phyloP scores from a whole-genome alignment of 176 grass and related monocot species.

The Musa itinerans region DNA sequence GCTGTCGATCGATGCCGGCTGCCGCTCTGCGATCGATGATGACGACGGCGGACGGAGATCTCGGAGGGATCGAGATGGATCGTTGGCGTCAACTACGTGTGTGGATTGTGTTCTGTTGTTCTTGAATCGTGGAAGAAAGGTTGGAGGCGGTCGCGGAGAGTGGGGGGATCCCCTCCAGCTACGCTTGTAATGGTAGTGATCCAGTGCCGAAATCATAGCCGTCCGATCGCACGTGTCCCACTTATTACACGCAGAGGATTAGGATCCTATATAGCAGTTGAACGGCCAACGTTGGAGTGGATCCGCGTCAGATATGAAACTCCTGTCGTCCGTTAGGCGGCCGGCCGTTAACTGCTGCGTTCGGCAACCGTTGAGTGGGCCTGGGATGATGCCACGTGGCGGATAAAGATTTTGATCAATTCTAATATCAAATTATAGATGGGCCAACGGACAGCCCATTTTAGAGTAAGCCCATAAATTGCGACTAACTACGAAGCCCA shows the following conservation, averaged over 20 bases:
- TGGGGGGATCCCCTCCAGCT: neutral
- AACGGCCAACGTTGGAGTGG: neutral
- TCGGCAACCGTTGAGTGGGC: neutral
- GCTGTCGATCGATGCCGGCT: neutral
- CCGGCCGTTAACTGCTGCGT: neutral
- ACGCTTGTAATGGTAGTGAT: too few species aligned
- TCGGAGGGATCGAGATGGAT: neutral
- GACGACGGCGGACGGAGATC: neutral
- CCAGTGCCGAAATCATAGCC: neutral
- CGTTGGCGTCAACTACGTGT: conserved; percentile 1
- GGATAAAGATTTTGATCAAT: too few species aligned
- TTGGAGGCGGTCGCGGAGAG: neutral
- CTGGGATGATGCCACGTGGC: neutral
- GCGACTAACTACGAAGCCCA: too few species aligned
- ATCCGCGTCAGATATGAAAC: neutral
- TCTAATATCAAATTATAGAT: too few species aligned
- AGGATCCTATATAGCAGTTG: neutral
- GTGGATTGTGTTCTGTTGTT: neutral
- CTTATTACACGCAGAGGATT: too few species aligned
- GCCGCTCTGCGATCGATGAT: too few species aligned
- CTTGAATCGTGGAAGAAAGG: neutral
- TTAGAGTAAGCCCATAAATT: too few species aligned
- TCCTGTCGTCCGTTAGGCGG: neutral
- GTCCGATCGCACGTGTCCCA: neutral
- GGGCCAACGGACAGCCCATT: too few species aligned